Conservation (phyloP, 192 early-diverging fungal species). For the Backusella mclennaniae region DNA sequence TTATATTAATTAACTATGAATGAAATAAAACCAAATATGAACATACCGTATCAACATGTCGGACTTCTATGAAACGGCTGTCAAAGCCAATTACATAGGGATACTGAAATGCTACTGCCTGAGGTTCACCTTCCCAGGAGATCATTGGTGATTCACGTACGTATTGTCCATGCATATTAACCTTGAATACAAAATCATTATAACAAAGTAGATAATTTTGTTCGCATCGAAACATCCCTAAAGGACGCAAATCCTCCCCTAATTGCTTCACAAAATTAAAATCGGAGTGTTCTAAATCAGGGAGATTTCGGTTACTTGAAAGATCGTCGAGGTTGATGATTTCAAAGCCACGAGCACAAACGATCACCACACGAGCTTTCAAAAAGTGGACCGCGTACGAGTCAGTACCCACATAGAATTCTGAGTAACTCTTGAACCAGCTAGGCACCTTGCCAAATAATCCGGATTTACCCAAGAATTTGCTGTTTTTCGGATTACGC, state of each 20-base stretch:
- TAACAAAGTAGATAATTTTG: slow-evolving; percentile 88
- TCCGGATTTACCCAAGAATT: slow-evolving; percentile 27
- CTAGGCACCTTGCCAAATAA: slow-evolving; percentile 20
- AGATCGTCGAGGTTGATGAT: slow-evolving; percentile 84
- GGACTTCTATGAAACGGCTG: slow-evolving; percentile 84
- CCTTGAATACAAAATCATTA: slow-evolving; percentile 79
- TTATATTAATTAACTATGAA: slow-evolving; percentile 5
- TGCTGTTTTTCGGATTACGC: slow-evolving; percentile 29
- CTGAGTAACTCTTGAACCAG: slow-evolving; percentile 45
- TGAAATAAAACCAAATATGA: background rate
- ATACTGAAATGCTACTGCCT: slow-evolving; percentile 74
- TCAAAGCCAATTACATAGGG: slow-evolving; percentile 94
- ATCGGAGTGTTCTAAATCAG: slow-evolving; percentile 75
- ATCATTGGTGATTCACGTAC: slow-evolving; percentile 42
- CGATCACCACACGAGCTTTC: slow-evolving; percentile 82
- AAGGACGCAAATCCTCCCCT: slow-evolving; percentile 71
- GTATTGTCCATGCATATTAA: slow-evolving; percentile 64
- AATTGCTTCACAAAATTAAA: slow-evolving; percentile 78
- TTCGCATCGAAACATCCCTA: slow-evolving; percentile 78
- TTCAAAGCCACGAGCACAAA: slow-evolving; percentile 91
- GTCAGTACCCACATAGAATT: slow-evolving; percentile 93
- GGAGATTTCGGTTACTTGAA: slow-evolving; percentile 73
- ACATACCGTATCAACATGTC: slow-evolving; percentile 71
- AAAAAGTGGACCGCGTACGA: slow-evolving; percentile 83
- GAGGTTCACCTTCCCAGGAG: slow-evolving; percentile 87